Percentiles rank a stretch among this genome's conserved stretches.
Conservation (phyloP, 2,329 filamentous ascomycete species). For the Fusarium decemcellulare region DNA sequence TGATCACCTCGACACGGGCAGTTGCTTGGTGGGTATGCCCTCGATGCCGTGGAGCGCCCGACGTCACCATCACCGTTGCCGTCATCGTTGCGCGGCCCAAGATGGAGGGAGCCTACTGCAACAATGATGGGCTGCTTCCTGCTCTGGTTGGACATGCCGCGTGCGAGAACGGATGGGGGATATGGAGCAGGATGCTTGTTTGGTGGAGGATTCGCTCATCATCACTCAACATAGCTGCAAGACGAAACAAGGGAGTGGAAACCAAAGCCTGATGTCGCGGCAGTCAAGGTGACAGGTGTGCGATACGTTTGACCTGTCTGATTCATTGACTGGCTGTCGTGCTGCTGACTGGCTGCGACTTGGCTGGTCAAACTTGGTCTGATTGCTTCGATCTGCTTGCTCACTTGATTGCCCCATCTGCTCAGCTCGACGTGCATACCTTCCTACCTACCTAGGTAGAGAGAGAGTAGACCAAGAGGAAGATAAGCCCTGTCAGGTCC, state of each 20-base stretch:
- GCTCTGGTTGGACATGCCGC: conserved; percentile 36
- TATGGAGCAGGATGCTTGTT: conserved; percentile 27
- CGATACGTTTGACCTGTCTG: conserved; percentile 15
- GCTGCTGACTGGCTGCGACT: conserved; percentile 19
- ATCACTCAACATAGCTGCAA: conserved; percentile 19
- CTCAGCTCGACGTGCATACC: conserved; percentile 29
- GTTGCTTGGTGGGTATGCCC: conserved; percentile 33
- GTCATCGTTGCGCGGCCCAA: conserved; percentile 22
- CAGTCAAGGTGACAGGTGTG: conserved; percentile 9
- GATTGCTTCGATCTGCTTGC: conserved; percentile 13
- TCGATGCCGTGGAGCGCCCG: conserved; percentile 38
- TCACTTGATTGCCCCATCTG: conserved; percentile 7
- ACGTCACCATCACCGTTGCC: conserved; percentile 41
- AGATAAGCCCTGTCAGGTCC: conserved; percentile 9
- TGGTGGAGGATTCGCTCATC: conserved; percentile 27
- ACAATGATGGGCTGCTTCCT: conserved; percentile 27
- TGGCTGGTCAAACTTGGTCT: conserved; percentile 18
- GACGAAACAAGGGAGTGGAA: conserved; percentile 36
- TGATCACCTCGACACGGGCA: conserved; percentile 40
- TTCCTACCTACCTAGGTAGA: conserved; percentile 21
- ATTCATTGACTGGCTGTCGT: conserved; percentile 12
- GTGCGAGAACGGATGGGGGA: conserved; percentile 11
- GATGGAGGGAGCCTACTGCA: conserved; percentile 36
- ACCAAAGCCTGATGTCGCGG: conserved; percentile 28
- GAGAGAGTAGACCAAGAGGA: not conserved